Base-by-base conservation (phyloP, 1,284 basidiomycete genomes). In the Trametes polyzona region DNA sequence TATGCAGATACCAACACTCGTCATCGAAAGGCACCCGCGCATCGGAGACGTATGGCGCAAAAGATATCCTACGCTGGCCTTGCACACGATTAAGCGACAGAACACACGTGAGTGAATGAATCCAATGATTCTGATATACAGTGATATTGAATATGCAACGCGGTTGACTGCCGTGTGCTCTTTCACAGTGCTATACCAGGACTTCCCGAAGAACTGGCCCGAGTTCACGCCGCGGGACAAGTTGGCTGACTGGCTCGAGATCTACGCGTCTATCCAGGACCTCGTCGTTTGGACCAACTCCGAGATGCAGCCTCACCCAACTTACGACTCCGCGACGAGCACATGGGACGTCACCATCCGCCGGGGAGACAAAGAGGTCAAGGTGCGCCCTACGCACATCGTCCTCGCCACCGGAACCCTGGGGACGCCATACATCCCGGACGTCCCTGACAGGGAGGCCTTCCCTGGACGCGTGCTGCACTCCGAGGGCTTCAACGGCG, bases 231-330 rank as follows among this genome's bases (percentile, higher is more conserved):
- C 69, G 1, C 63, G 66, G 4, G 69, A 69, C 52, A 70, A 79
- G 63, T 67, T 89, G 2, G 86, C 82, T 0, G 81, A 86, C 66
- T 89, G 84, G 82, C 72, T 88, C 3, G 84, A 89, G 68, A 71
- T 73, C 4, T 90, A 88, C 69, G 86, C 83, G 6, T 75, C 81
- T 26, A 71, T 78, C 1, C 77, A 88, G 63, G 85, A 88, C 58
- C 66, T 88, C 37, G 81, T 84, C 61, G 74, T 84, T n/a, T 88
- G 87, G 87, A 83, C 81, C 0, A 78, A 79, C 10, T 74, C 82
- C 0, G 76, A 77, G 62, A 53, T 79, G 21, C 27, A 58, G 52
- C 61, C 62, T 71, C 76, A 50, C 5, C 71, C 76, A 8, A 52
- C 47, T 4, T 79, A 74, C 64, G 76, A 84, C 60, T 57, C 68